Percentiles rank a stretch among this genome's conserved stretches.
phyloP scores from a whole-genome alignment of 1,284 basidiomycete species.

The Sporisorium exsertum region DNA sequence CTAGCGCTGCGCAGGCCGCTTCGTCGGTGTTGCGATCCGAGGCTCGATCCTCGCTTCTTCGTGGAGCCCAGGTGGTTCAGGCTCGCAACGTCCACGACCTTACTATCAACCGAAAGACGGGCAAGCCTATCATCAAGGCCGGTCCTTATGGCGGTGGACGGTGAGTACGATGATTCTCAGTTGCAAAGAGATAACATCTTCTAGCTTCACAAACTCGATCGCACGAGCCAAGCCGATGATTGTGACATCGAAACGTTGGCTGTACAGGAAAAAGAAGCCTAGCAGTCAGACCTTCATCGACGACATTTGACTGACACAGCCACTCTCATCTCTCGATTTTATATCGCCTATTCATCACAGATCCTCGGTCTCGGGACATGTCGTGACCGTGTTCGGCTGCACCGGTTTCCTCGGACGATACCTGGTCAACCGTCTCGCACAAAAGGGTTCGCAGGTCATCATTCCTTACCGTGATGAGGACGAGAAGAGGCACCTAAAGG shows the following conservation, averaged over 20 bases:
- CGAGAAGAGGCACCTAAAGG: constrained; percentile 88
- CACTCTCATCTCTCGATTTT: background rate
- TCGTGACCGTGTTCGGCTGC: constrained; percentile 95
- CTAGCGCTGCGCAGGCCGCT: constrained; percentile 41
- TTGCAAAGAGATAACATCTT: background rate
- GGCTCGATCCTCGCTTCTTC: constrained; percentile 44
- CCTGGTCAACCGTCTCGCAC: constrained; percentile 78
- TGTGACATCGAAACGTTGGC: background rate
- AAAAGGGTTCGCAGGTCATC: constrained; percentile 91
- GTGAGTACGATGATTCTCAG: constrained; percentile 26
- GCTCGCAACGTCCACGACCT: constrained; percentile 63
- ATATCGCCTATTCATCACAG: constrained; percentile 19
- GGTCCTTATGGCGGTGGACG: constrained; percentile 68
- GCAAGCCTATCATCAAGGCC: constrained; percentile 62
- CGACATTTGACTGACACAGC: constrained; percentile 1
- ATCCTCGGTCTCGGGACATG: constrained; percentile 73
- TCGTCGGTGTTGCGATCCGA: constrained; percentile 41
- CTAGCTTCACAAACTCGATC: background rate
- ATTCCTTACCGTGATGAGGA: constrained; percentile 97
- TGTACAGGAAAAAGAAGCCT: background rate
- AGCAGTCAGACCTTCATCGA: background rate
- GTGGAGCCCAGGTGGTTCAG: constrained; percentile 40
- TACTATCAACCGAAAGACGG: constrained; percentile 66
- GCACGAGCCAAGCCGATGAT: constrained; percentile 8
- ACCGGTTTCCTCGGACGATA: constrained; percentile 96